Base-by-base conservation (phyloP, 2,329 filamentous ascomycete species). In the Ceratocystis alfenasii region DNA sequence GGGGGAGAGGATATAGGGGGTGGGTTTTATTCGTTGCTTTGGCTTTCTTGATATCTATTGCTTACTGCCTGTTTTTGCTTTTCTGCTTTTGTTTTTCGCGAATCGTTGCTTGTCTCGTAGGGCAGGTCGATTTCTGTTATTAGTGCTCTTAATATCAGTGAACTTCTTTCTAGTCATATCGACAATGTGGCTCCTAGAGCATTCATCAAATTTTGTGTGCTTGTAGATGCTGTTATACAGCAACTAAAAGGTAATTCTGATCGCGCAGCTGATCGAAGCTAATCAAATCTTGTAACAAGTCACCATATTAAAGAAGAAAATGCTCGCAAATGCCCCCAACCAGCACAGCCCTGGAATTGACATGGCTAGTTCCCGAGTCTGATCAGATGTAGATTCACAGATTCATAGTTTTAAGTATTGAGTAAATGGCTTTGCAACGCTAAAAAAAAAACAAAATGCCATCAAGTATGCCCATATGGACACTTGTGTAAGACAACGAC, bases 41-140 rank as follows among this genome's bases (percentile, higher is more conserved):
- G 36, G 36, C 41, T 62, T 55, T 66, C 25, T 55, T 41, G 64
- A 44, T 65, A 60, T 65, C 30, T 45, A 20, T 62, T 62, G 59
- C 17, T 62, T 46, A n/a, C 17, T 30, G 28, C 50, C 12, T 55
- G 41, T 5, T 41, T 28, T 63, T 61, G 17, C 30, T 20, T 33
- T 63, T 22, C 5, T 62, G 60, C 30, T 20, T 46, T 50, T 36
- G 20, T 8, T 63, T 30, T 36, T 36, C 15, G 5, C 6, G 15
- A 20, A 30, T 36, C 10, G 12, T 36, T 10, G 12, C 55, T 36
- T 59, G 55, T n/a, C 30, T 36, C 17, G 7, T 17, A 33, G 3
- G 15, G 17, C 30, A 30, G 44, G 61, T n/a, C 30, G 61, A 36
- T n/a, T 30, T 46, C 44, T 48, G 61, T 50, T 46, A 46, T 15